Evolutionary conservation across 192 early-diverging fungal genomes (phyloP).

Genomic region (Funneliformis geosporum): DNA sequence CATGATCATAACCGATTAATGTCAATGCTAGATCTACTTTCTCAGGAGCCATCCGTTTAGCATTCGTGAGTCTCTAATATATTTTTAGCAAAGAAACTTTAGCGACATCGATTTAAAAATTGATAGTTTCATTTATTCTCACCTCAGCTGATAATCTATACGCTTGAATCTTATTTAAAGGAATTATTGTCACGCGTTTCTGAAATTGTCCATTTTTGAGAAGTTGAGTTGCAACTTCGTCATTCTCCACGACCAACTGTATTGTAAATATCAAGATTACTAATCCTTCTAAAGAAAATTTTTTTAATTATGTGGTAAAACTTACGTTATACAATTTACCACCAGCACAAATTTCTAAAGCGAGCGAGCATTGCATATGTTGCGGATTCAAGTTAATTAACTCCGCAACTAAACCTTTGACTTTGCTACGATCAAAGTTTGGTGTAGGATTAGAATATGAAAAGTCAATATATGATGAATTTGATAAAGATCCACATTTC

Average conservation of each 20-base stretch:
- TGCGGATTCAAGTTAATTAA: conserved; percentile 78
- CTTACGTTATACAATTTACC: conserved; percentile 87
- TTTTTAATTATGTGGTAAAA: no score
- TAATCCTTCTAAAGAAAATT: neutral
- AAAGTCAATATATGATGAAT: conserved; percentile 73
- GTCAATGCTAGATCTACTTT: conserved; percentile 87
- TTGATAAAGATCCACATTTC: conserved; percentile 52
- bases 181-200: conserved; percentile 87
- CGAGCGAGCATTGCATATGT: conserved; percentile 65
- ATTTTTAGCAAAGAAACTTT: conserved; percentile 37
- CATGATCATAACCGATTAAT: conserved; percentile 78
- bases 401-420: conserved; percentile 93
- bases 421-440: conserved; percentile 85
- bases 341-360: conserved; percentile 95
- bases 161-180: conserved; percentile 91
- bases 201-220: conserved; percentile 75
- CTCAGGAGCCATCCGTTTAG: conserved; percentile 82
- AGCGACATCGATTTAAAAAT: neutral
- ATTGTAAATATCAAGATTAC: neutral
- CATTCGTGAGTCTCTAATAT: conserved; percentile 58
- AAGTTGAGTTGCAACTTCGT: conserved; percentile 78
- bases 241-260: conserved; percentile 88
- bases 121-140: neutral
- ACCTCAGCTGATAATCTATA: conserved; percentile 56
- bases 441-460: conserved; percentile 80